phyloP scores from a whole-genome alignment of 1,284 basidiomycete genomes.

The Lentinus polychrous region DNA sequence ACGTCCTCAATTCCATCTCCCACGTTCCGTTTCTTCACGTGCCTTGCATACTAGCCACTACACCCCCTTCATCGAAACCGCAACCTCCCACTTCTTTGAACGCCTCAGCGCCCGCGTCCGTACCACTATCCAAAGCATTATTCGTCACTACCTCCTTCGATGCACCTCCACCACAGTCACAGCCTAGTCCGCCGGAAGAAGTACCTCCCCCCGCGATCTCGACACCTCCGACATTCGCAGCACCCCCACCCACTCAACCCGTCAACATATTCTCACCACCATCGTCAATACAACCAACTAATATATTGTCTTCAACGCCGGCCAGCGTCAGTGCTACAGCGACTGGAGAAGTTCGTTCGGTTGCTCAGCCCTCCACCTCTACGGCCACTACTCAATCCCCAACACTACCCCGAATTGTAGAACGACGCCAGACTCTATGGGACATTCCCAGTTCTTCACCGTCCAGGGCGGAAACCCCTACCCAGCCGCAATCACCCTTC shows the following conservation, averaged over 20 bases:
- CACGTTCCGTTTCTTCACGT: background rate
- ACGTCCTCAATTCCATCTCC: background rate
- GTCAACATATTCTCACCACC: background rate
- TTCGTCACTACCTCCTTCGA: too few relatives aligned
- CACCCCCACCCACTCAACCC: background rate
- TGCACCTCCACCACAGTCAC: too few relatives aligned
- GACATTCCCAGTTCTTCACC: conserved; percentile 18
- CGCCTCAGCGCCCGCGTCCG: background rate
- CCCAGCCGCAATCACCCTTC: background rate
- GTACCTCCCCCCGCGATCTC: too few relatives aligned
- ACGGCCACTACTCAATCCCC: background rate
- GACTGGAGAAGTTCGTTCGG: background rate
- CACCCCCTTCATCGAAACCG: background rate
- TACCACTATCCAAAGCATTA: too few relatives aligned
- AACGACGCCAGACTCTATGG: conserved; percentile 23
- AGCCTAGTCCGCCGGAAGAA: too few relatives aligned
- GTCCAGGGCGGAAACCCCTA: background rate
- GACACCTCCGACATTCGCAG: background rate
- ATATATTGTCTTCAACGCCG: background rate
- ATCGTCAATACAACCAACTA: background rate
- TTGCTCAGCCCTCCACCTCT: background rate
- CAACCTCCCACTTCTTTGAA: background rate
- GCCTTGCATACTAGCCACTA: background rate
- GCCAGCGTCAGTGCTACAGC: background rate
- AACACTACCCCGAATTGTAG: conserved; percentile 16